phyloP scores from a whole-genome alignment of 1,284 basidiomycete species.

The Pholiota adiposa region DNA sequence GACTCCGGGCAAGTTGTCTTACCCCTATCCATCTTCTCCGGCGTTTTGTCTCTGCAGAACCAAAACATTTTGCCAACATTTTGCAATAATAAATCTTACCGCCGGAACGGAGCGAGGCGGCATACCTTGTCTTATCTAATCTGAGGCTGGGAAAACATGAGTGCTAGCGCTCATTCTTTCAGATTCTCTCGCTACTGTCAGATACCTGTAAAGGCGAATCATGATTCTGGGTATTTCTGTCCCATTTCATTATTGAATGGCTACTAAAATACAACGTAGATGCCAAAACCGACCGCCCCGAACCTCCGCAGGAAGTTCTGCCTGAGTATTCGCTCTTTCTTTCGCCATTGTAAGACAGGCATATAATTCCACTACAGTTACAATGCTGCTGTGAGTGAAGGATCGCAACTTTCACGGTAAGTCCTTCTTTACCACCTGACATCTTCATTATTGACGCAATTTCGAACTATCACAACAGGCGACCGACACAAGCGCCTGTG shows the following conservation, averaged over 20 bases:
- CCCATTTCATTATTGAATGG: background rate
- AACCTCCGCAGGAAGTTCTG: background rate
- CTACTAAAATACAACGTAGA: background rate
- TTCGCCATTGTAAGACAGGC: background rate
- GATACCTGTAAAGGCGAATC: background rate
- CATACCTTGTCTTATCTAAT: no score
- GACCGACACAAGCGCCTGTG: constrained; percentile 27
- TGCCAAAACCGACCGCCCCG: background rate
- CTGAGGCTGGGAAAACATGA: no score
- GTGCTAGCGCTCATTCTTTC: no score
- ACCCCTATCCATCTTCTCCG: no score
- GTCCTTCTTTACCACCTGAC: no score
- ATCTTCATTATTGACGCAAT: background rate
- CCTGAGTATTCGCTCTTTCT: background rate
- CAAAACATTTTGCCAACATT: no score
- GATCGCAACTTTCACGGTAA: background rate
- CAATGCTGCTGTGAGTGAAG: background rate
- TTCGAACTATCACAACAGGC: background rate
- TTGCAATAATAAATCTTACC: no score
- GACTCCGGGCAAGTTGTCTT: no score
- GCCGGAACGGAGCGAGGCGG: no score
- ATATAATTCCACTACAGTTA: background rate
- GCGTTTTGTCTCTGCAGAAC: no score
- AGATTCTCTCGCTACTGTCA: background rate
- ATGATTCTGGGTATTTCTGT: background rate